Percentiles rank a stretch among this genome's conserved stretches.
Evolutionary conservation across 2,329 filamentous ascomycete genomes (phyloP).

Genomic region (Nothophaeocryptopus gaeumannii): DNA sequence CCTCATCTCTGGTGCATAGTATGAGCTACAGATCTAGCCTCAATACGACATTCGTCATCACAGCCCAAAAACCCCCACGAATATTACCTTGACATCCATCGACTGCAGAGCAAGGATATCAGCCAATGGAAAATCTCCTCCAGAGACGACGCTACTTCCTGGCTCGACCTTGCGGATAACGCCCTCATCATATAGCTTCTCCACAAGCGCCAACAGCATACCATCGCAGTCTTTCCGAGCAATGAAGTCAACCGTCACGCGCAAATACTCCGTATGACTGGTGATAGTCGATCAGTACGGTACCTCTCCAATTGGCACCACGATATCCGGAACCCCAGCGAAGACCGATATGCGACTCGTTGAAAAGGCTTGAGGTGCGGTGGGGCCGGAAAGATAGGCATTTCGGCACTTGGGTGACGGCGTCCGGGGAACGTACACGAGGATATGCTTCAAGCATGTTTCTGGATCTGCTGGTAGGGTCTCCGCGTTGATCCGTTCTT

Average conservation of each 20-base stretch:
- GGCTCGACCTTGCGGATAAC: neutral
- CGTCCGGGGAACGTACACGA: neutral
- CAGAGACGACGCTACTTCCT: neutral
- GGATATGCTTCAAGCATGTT: neutral
- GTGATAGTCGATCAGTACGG: constrained; percentile 40
- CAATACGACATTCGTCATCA: no score
- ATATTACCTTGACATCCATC: no score
- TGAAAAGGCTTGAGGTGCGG: neutral
- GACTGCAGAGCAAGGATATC: no score
- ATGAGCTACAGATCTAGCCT: no score
- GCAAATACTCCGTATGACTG: constrained; percentile 40
- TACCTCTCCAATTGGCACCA: constrained; percentile 45
- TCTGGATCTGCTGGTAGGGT: neutral
- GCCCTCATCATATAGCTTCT: neutral
- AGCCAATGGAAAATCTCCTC: no score
- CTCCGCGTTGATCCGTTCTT: neutral
- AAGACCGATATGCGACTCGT: neutral
- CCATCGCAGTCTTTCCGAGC: constrained; percentile 45
- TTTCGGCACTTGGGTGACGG: neutral
- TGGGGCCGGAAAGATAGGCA: neutral
- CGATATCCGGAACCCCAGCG: constrained; percentile 35
- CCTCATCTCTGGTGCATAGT: no score
- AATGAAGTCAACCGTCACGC: constrained; percentile 43
- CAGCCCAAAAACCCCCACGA: no score
- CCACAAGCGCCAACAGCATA: constrained; percentile 42